Percentiles rank a stretch among this genome's conserved stretches.
Evolutionary conservation across 2,329 filamentous ascomycete species (phyloP).

Genomic region (Colletotrichum spaethianum): DNA sequence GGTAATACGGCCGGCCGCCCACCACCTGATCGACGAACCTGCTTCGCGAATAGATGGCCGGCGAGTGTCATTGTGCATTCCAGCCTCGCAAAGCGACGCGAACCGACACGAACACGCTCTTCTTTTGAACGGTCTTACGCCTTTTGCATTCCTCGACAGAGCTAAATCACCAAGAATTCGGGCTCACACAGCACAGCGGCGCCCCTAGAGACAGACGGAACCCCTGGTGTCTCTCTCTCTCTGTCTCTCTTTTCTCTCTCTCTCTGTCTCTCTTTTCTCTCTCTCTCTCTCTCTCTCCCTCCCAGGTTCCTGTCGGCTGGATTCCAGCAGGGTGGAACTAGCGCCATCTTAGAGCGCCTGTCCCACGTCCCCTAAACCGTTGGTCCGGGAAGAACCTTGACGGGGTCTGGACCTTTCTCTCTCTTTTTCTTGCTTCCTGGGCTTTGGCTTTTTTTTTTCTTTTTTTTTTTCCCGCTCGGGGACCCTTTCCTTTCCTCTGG

Average conservation of each 20-base stretch:
- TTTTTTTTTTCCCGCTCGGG: neutral
- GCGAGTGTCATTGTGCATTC: neutral
- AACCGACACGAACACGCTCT: neutral
- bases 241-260: too few relatives aligned
- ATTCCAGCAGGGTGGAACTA: slow-evolving; percentile 37
- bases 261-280: too few relatives aligned
- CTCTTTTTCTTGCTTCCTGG: neutral
- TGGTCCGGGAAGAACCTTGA: slow-evolving; percentile 31
- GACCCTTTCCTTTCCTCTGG: neutral
- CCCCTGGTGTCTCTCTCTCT: neutral
- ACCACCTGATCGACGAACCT: neutral
- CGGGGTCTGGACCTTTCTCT: neutral
- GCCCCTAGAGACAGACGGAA: neutral
- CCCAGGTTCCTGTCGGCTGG: neutral
- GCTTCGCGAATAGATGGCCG: neutral
- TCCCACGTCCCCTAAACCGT: slow-evolving; percentile 17
- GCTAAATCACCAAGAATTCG: neutral
- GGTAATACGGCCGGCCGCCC: neutral
- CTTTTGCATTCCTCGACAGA: slow-evolving; percentile 3
- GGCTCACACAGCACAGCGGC: too few relatives aligned
- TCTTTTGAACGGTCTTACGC: neutral
- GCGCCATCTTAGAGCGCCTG: slow-evolving; percentile 14
- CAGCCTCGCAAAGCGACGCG: neutral
- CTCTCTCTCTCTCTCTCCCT: too few relatives aligned
- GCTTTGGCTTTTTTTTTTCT: slow-evolving; percentile 12